These are phyloP conservation scores for Aleurites moluccanus DNA, from an alignment of 441 rosid genomes.

Conservation along the genomic window DNA sequence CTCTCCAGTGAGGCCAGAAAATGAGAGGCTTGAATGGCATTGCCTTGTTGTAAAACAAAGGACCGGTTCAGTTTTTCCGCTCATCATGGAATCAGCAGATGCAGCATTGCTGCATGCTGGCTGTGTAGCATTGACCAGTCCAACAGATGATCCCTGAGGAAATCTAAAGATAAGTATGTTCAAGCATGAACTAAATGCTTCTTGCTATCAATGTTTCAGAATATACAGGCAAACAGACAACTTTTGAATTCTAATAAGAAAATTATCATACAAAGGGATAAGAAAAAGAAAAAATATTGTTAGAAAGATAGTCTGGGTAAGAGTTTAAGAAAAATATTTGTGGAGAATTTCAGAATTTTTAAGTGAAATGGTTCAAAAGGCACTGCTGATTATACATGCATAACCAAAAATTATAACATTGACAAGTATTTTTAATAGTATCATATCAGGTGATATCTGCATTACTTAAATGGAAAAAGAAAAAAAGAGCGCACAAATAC, in stretches of 20 bases:
- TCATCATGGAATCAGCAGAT: conserved; percentile 73
- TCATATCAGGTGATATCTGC: neutral
- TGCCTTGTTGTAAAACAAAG: conserved; percentile 54
- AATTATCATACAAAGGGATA: neutral
- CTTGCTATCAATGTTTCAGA: neutral
- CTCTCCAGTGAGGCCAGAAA: conserved; percentile 92
- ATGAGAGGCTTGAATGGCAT: conserved; percentile 75
- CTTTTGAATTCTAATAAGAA: neutral
- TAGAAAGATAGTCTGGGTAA: neutral
- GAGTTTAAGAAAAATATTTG: neutral
- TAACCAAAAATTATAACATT: neutral
- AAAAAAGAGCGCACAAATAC: neutral
- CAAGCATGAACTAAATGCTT: conserved; percentile 2
- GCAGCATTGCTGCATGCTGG: conserved; percentile 80
- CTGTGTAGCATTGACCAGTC: conserved; percentile 49
- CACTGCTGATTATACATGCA: neutral
- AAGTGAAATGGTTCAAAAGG: neutral
- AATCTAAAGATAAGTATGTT: conserved; percentile 14
- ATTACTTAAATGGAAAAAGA: neutral
- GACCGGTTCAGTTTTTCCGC: conserved; percentile 85
- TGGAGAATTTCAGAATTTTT: neutral
- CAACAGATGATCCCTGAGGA: conserved; percentile 57
- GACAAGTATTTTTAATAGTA: neutral
- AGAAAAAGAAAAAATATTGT: neutral
- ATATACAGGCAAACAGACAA: neutral